A percentile compares a stretch with the other conserved stretches of the same genome.
Conservation (phyloP, 1,284 basidiomycete genomes). For the Vanrija sp. region DNA sequence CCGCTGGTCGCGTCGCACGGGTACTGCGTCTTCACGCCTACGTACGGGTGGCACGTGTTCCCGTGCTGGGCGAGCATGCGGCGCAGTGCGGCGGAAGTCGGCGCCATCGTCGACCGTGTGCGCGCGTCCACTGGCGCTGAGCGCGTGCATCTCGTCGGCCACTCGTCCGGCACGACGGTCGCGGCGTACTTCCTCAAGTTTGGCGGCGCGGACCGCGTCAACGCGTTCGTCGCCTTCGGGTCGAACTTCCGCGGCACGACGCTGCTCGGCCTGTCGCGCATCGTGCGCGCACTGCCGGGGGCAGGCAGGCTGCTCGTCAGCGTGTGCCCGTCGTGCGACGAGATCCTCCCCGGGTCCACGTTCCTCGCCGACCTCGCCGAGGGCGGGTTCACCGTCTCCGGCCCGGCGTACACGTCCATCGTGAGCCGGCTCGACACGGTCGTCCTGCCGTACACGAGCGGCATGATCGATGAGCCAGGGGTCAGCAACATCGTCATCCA, state of each 20-base stretch:
- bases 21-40: not conserved
- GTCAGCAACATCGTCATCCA: not conserved
- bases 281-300: not conserved
- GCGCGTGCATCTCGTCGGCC: not conserved
- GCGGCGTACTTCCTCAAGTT: slow-evolving; percentile 2
- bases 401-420: slow-evolving; percentile 1
- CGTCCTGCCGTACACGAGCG: not conserved
- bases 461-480: not conserved
- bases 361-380: not conserved
- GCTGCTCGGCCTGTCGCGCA: not conserved
- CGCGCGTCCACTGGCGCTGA: not conserved
- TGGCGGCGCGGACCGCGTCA: not conserved
- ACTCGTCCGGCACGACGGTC: slow-evolving; percentile 1
- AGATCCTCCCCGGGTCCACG: not conserved
- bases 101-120: not conserved
- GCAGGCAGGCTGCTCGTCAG: not conserved
- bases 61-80: not conserved
- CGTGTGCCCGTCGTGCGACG: not conserved
- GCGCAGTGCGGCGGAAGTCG: not conserved
- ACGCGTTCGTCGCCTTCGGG: slow-evolving; percentile 2
- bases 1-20: not conserved
- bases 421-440: not conserved
- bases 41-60: not conserved
- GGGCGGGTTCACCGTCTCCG: not conserved
- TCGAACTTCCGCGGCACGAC: not conserved